phyloP scores from a whole-genome alignment of 805 yeast species.

The Brettanomyces naardenensis region DNA sequence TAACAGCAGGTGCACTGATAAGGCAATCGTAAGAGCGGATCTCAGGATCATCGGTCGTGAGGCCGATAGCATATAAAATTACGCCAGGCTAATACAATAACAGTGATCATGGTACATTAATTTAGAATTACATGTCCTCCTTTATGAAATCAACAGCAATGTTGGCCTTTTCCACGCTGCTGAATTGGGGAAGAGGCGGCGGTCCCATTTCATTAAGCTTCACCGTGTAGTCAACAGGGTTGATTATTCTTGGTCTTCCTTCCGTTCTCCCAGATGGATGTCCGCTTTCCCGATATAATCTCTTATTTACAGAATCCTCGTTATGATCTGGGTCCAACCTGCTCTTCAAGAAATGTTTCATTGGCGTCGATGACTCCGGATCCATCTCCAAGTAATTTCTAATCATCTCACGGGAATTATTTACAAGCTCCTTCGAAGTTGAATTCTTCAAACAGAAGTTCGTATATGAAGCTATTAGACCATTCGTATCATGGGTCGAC shows the following conservation, averaged over 20 bases:
- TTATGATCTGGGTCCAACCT: constrained; percentile 22
- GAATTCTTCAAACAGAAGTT: constrained; percentile 28
- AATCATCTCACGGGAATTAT: constrained; percentile 17
- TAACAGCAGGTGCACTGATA: constrained; percentile 54
- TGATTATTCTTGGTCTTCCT: constrained; percentile 36
- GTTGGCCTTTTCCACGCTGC: constrained; percentile 57
- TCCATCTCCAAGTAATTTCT: constrained; percentile 24
- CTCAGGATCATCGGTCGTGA: constrained; percentile 68
- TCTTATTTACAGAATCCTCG: constrained; percentile 22
- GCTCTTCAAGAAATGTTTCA: constrained; percentile 25
- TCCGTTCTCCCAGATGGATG: constrained; percentile 29
- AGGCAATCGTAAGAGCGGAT: constrained; percentile 44
- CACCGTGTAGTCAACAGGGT: constrained; percentile 26
- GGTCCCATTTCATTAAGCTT: constrained; percentile 6
- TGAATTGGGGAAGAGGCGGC: constrained; percentile 46
- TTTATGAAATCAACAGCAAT: constrained; percentile 33
- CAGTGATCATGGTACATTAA: no score
- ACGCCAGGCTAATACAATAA: background rate
- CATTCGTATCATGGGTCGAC: constrained; percentile 41
- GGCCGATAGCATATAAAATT: constrained; percentile 43
- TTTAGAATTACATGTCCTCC: constrained; percentile 14
- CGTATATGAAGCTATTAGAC: constrained; percentile 29
- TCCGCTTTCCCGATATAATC: constrained; percentile 25
- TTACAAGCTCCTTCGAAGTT: constrained; percentile 14
- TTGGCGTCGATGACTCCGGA: constrained; percentile 23